A percentile compares a stretch with the other conserved stretches of the same genome.
These are phyloP conservation scores for Cutaneotrichosporon cavernicola DNA, from an alignment of 1,284 basidiomycete species.

Conservation along the genomic window DNA sequence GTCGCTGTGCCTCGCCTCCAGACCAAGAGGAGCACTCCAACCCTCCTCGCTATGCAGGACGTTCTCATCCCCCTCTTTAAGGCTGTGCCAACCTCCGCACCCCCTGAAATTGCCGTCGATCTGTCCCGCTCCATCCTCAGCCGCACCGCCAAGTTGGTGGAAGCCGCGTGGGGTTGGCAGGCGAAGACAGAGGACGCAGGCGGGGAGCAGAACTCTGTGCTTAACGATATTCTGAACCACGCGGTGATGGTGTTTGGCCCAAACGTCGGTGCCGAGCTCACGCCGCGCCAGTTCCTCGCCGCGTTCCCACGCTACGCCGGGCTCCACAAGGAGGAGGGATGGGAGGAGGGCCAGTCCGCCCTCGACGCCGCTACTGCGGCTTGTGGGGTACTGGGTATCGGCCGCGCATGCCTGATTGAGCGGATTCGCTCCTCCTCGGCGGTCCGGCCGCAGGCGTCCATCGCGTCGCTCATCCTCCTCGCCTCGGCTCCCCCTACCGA, in stretches of 20 bases:
- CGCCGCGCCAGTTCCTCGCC: conserved; percentile 36
- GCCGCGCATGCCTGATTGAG: conserved; percentile 28
- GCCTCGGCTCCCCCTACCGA: conserved; percentile 22
- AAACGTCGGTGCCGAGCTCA: conserved; percentile 28
- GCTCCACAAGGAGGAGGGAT: conserved; percentile 19
- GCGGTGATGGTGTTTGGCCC: conserved; percentile 33
- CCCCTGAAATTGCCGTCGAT: conserved; percentile 13
- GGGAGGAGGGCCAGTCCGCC: conserved; percentile 22
- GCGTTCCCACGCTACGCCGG: conserved; percentile 32
- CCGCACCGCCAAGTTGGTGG: conserved; percentile 23
- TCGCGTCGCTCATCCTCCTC: conserved; percentile 36
- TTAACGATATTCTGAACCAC: conserved; percentile 32
- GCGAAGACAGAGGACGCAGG: conserved; percentile 31
- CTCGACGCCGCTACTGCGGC: conserved; percentile 20
- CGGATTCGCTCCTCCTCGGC: conserved; percentile 23
- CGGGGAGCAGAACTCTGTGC: conserved; percentile 43
- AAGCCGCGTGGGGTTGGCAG: conserved; percentile 34
- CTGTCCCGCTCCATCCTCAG: conserved; percentile 26
- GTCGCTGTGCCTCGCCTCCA: conserved; percentile 31
- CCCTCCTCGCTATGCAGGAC: conserved; percentile 32
- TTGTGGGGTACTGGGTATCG: conserved; percentile 15
- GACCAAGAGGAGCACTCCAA: conserved; percentile 37
- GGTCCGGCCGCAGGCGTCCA: conserved; percentile 29
- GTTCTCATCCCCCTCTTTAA: conserved; percentile 30
- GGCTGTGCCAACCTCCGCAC: conserved; percentile 18